Evolutionary conservation across 352 stramenopile species (phyloP).

Genomic region (Pythium plurisporium): DNA sequence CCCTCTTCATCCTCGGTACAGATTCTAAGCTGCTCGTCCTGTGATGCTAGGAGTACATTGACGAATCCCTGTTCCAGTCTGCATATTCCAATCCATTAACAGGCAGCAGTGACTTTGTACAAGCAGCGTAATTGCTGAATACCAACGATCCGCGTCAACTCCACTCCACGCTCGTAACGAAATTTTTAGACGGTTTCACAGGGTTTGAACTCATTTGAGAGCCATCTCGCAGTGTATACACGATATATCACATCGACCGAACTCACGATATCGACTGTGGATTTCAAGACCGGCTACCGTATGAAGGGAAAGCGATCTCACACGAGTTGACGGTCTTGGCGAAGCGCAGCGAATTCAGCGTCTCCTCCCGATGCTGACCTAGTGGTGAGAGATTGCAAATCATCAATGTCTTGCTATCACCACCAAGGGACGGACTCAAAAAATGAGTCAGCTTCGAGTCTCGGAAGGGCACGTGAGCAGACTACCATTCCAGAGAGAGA

Average conservation of each 20-base stretch:
- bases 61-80: constrained; percentile 40
- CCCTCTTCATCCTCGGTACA: too few relatives aligned
- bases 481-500: constrained; percentile 25
- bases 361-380: constrained; percentile 70
- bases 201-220: neutral
- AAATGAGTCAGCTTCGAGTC: constrained; percentile 89
- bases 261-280: neutral
- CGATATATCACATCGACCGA: constrained; percentile 2
- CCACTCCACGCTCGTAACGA: too few relatives aligned
- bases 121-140: neutral
- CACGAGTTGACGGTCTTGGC: constrained; percentile 88
- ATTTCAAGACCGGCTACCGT: constrained; percentile 40
- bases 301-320: constrained; percentile 69
- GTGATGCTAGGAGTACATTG: constrained; percentile 49
- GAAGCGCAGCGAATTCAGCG: constrained; percentile 83
- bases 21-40: too few relatives aligned
- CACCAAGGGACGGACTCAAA: constrained; percentile 75
- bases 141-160: too few relatives aligned
- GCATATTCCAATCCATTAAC: constrained; percentile 32
- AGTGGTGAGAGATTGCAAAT: constrained; percentile 88
- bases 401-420: constrained; percentile 89
- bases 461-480: constrained; percentile 79
- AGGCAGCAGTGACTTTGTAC: neutral
- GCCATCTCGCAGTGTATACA: neutral
- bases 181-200: too few relatives aligned